Evolutionary conservation across 78 protist genomes (phyloP), one percentile per base, ranked within the genome.

Genomic region (Isochrysis galbana): DNA sequence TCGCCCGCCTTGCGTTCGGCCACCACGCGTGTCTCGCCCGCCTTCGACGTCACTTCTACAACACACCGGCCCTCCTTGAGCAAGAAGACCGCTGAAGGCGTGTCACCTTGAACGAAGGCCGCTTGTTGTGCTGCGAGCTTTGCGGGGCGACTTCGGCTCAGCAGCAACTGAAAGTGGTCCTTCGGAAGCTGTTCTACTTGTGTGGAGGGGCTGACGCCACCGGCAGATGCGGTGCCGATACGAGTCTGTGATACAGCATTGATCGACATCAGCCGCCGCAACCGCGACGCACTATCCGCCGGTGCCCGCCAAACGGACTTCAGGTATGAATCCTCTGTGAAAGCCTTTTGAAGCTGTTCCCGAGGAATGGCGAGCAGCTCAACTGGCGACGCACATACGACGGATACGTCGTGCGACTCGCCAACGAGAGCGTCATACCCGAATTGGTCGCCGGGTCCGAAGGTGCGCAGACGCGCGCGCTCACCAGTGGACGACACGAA

Each of bases 331-430:
- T 72, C 82, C n/a, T 72, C 42, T 3, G 42, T 34, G 82, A 72
- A 5, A 3, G 82, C 36, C 21, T 36, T 29, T 19, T 72, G 82
- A 11, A 72, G 82, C 36, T 72, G 44, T 42, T 72, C 82, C 21
- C 82, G 36, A 2, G 82, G 82, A 21, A 72, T 42, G 36, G 82
- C 82, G 82, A 72, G 36, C 82, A 72, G n/a, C 82, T 72, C 82
- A 17, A 34, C 82, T 2, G 32, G n/a, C 36, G 82, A n/a, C 44
- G 42, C 2, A 34, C 82, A 72, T 42, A 54, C 67, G 67, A 54
- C 67, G 32, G 67, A 21, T 19, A 19, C 19, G 67, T 54, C 67
- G 19, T 54, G 19, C 67, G 67, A 21, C 67, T 10, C 67, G 67
- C 32, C 67, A 19, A 54, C 32, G 67, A 54, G 67, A 54, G 67